Base-by-base conservation (phyloP, 306 rosid genomes). In the Phaseolus lunatus region DNA sequence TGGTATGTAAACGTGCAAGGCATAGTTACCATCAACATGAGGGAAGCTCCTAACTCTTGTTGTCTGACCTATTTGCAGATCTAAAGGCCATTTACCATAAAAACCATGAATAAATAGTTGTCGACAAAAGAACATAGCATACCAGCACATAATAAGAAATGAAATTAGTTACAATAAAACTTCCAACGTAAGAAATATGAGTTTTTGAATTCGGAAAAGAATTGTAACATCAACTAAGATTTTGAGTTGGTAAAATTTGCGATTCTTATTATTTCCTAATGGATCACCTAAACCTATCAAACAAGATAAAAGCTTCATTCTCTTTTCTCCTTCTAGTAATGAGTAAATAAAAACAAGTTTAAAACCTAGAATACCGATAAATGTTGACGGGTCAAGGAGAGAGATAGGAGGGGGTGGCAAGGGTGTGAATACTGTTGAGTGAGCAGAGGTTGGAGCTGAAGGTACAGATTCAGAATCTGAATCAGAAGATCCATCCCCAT, bases 11-110 rank as follows among this genome's bases (percentile, higher is more conserved):
- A 94, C 86, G 67, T 94, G 96, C 47, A 92, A 64, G 20, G 93
- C 96, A 47, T 89, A 90, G 87, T 92, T 92, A 26, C 98, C 98
- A 56, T 94, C 90, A 1, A 87, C 84, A 75, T 92, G 97, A 79
- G 98, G 93, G 57, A 94, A 94, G 79, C 73, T 88, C 84, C 98
- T 85, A 57, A 92, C 67, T 86, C 90, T 90, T 78, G 84, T 76
- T 52, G 92, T 65, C 87, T 86, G 91, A 39, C 72, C 85, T 47
- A 53, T 70, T 29, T 73, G 86, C 41, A 66, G 76, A 70, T 84
- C 90, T 65, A 69, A 75, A 74, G 81, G 58, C 26, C 90, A 91
- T 88, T 80, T 80, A 78, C 29, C 71, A 68, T 35, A 65, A 74
- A 80, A 87, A 79, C 73, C 78, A 39, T 78, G 73, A 81, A 82